Base-by-base conservation (phyloP, 225 moss, liverwort and hornwort species). In the Sphagnum tenellum region DNA sequence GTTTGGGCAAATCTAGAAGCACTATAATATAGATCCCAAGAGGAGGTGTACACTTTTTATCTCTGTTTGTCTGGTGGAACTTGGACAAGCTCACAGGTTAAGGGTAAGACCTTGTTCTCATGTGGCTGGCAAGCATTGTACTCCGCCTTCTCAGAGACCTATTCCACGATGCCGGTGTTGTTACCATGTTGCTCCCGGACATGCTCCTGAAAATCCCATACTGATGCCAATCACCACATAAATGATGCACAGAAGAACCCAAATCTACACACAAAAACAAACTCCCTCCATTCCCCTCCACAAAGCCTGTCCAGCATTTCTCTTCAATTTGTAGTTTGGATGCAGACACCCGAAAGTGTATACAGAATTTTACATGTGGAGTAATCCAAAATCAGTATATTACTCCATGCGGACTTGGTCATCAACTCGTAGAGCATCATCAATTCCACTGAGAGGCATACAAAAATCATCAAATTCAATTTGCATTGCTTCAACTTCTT, bases 401-500 rank as follows among this genome's bases (percentile, higher is more conserved):
- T 58, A 13, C 58, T 58, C 9, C 29, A 44, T 44, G 44, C 12
- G 7, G 3, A 58, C 12, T 58, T 13, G 5, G 14, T 13, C 10
- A 58, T 11, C 4, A 56, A 7, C 56, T 7, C 10, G 12, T 58
- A 12, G 44, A 12, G 29, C 29, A 29, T 11, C n/a, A 11, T 44
- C 57, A 12, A 11, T 58, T 5, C 12, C 13, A 58, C 6, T 3
- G 57, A 10, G 6, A 11, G 12, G 57, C 13, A 4, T 12, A 12
- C 57, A 57, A 12, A 6, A 12, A 57, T n/a, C 57, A 58, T 58
- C 7, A 13, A n/a, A 58, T 58, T 44, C 10, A 12, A 12, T 6
- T 6, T 12, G 54, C 54, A 55, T 55, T 60, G 56, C 45, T 62
- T 65, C 55, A 52, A 59, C 61, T n/a, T 5, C 71, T 50, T 63